phyloP scores from a whole-genome alignment of 2,329 filamentous ascomycete genomes.

The Calonectria pseudoreteaudii region DNA sequence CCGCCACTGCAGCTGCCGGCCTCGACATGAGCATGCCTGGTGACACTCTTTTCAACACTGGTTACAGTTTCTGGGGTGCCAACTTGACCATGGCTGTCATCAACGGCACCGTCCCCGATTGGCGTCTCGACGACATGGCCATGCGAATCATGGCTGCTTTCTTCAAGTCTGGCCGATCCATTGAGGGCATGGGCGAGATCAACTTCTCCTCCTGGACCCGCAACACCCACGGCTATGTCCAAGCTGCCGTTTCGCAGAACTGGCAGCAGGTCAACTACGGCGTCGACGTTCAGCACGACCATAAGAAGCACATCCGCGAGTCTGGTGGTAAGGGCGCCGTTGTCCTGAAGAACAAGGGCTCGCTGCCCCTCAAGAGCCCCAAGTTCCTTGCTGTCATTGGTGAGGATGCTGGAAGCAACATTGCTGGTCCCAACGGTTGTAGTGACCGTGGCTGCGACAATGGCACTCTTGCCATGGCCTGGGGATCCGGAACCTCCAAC shows the following conservation, averaged over 20 bases:
- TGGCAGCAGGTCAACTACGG: conserved; percentile 81
- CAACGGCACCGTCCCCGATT: conserved; percentile 90
- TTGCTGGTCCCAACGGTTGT: conserved; percentile 83
- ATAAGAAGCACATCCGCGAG: conserved; percentile 79
- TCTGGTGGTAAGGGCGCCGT: conserved; percentile 85
- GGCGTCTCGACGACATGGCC: conserved; percentile 91
- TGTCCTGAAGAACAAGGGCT: conserved; percentile 85
- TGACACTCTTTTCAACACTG: conserved; percentile 81
- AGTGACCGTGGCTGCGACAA: conserved; percentile 71
- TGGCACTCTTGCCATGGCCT: conserved; percentile 79
- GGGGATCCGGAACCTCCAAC: conserved; percentile 80
- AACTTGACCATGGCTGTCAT: conserved; percentile 90
- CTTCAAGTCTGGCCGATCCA: conserved; percentile 72
- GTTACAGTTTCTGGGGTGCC: conserved; percentile 81
- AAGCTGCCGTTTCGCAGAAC: conserved; percentile 71
- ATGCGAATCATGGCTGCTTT: conserved; percentile 82
- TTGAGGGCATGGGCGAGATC: conserved; percentile 63
- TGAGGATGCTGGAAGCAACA: conserved; percentile 83
- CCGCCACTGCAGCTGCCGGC: conserved; percentile 75
- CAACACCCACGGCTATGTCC: conserved; percentile 78
- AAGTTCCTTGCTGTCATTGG: conserved; percentile 83
- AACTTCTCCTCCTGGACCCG: conserved; percentile 92
- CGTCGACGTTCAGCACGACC: conserved; percentile 84
- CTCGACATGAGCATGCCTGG: conserved; percentile 92
- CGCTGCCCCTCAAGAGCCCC: conserved; percentile 82